Evolutionary conservation across 2,329 filamentous ascomycete species (phyloP).

Genomic region (Magnaporthiopsis incrustans): DNA sequence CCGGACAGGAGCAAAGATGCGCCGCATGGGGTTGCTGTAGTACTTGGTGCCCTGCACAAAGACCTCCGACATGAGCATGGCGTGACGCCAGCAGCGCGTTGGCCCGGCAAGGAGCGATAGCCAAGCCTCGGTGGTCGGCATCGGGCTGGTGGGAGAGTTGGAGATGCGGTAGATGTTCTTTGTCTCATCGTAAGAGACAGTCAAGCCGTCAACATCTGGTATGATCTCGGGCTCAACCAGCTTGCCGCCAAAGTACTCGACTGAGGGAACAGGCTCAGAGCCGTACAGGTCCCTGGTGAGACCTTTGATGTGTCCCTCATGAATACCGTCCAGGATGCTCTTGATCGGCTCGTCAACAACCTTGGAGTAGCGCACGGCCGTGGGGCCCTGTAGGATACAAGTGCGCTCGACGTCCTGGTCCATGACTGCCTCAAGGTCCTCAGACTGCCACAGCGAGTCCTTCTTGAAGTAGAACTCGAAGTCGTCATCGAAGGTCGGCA

Average conservation of each 20-base stretch:
- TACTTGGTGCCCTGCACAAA: constrained; percentile 94
- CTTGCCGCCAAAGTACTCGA: constrained; percentile 95
- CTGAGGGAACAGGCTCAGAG: constrained; percentile 69
- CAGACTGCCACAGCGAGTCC: constrained; percentile 98
- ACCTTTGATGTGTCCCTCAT: constrained; percentile 75
- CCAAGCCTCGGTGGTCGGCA: constrained; percentile 80
- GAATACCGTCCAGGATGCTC: constrained; percentile 86
- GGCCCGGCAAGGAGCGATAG: constrained; percentile 78
- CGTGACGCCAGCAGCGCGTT: constrained; percentile 86
- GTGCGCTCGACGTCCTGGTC: constrained; percentile 93
- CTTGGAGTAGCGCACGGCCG: constrained; percentile 83
- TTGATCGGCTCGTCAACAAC: constrained; percentile 89
- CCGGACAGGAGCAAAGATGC: constrained; percentile 78
- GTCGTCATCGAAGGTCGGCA: constrained; percentile 89
- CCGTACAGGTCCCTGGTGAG: constrained; percentile 75
- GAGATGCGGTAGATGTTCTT: constrained; percentile 83
- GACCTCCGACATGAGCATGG: constrained; percentile 86
- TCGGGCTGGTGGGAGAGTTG: constrained; percentile 59
- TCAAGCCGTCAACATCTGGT: constrained; percentile 76
- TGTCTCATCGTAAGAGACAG: constrained; percentile 66
- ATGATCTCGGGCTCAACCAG: constrained; percentile 65
- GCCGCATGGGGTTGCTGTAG: constrained; percentile 90
- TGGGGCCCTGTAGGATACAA: constrained; percentile 92
- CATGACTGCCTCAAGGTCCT: constrained; percentile 92
- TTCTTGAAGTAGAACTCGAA: constrained; percentile 99